Evolutionary conservation across 495 filamentous ascomycete genomes (phyloP).

Genomic region (Penicillium subrubescens): DNA sequence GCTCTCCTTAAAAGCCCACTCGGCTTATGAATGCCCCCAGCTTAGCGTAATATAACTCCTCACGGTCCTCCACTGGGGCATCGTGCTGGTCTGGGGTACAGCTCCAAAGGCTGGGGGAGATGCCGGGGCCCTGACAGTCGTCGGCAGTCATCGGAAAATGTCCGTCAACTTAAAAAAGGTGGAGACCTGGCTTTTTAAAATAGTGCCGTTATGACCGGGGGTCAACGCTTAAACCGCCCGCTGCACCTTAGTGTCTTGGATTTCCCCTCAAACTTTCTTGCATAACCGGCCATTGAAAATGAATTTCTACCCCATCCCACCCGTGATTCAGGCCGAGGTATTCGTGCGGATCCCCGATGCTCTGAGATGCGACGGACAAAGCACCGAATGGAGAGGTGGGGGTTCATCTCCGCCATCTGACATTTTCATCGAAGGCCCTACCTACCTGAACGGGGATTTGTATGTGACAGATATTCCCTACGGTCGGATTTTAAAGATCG

Average conservation of each 20-base stretch:
- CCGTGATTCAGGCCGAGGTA: constrained; percentile 25
- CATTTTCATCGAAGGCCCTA: constrained; percentile 31
- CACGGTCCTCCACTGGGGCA: neutral
- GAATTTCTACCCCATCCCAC: constrained; percentile 30
- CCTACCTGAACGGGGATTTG: constrained; percentile 17
- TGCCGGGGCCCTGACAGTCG: neutral
- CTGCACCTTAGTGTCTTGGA: neutral
- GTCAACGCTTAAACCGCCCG: neutral
- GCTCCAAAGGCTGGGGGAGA: neutral
- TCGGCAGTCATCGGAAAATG: constrained; percentile 12
- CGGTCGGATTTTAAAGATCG: constrained; percentile 33
- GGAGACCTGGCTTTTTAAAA: too few relatives aligned
- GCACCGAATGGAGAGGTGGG: constrained; percentile 20
- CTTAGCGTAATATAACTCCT: neutral
- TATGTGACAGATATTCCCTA: constrained; percentile 33
- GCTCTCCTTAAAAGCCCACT: neutral
- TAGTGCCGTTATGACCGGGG: neutral
- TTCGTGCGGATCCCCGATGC: constrained; percentile 19
- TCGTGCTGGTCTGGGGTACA: neutral
- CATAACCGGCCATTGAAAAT: constrained; percentile 1
- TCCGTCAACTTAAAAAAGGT: constrained; percentile 8
- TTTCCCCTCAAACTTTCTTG: neutral
- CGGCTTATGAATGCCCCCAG: neutral
- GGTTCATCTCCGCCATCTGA: constrained; percentile 20
- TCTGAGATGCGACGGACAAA: constrained; percentile 23